Conservation (phyloP, 345 rosid species). For the Erysimum cheiranthoides region DNA sequence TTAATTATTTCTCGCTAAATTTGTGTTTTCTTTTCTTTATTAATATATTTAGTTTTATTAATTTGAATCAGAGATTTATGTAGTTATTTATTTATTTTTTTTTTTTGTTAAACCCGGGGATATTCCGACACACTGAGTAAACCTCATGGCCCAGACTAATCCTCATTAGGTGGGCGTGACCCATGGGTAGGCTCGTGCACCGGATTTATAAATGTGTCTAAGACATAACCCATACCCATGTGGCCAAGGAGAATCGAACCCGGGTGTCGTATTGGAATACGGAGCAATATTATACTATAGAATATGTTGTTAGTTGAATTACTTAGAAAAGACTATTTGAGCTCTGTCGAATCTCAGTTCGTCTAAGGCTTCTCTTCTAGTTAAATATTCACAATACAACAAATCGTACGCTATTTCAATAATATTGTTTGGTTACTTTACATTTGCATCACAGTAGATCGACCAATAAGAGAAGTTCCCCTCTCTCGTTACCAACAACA, state of each 20-base stretch:
- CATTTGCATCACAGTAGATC: constrained; percentile 27
- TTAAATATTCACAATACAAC: constrained; percentile 11
- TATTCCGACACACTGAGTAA: no score
- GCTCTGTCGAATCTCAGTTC: constrained; percentile 33
- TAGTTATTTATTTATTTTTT: no score
- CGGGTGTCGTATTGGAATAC: no score
- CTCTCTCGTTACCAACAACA: constrained; percentile 4
- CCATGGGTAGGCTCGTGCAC: no score
- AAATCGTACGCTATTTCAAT: neutral
- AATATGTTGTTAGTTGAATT: constrained; percentile 5
- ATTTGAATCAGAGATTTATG: neutral
- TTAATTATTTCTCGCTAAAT: neutral
- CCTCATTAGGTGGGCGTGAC: no score
- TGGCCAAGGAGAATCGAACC: no score
- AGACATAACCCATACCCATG: no score
- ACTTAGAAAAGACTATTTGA: neutral
- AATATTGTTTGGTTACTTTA: constrained; percentile 12
- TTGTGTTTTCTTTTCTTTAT: neutral
- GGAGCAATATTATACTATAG: neutral
- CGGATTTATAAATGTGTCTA: no score
- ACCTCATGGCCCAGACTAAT: no score
- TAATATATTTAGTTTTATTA: neutral
- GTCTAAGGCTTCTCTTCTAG: neutral
- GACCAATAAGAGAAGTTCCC: constrained; percentile 30
- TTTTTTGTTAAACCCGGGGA: no score